phyloP scores from a whole-genome alignment of 257 asterid species.

The Nicotiana undulata region DNA sequence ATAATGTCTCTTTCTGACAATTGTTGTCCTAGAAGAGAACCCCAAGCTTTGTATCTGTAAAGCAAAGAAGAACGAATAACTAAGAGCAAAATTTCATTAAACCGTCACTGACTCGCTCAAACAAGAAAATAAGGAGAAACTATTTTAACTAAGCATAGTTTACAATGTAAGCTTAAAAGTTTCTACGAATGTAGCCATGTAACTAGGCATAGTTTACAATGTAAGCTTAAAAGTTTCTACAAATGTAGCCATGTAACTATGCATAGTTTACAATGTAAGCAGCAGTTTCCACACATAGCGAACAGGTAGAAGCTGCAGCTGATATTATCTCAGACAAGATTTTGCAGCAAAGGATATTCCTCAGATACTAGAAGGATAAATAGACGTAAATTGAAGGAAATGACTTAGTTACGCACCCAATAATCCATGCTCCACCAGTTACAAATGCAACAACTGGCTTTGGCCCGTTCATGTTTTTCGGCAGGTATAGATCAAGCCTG shows the following conservation, averaged over 20 bases:
- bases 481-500: conserved; percentile 92
- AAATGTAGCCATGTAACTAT: neutral
- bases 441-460: conserved; percentile 97
- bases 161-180: neutral
- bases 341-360: neutral
- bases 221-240: neutral
- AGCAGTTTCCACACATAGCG: neutral
- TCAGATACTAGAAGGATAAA: neutral
- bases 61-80: conserved; percentile 11
- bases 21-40: conserved; percentile 88
- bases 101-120: neutral
- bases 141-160: neutral
- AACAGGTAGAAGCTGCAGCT: neutral
- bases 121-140: neutral
- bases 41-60: conserved; percentile 98
- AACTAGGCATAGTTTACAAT: no score
- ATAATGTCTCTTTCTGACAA: conserved; percentile 87
- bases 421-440: conserved; percentile 99
- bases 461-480: conserved; percentile 50
- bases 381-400: neutral
- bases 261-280: no score
- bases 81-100: neutral
- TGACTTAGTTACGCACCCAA: conserved; percentile 50
- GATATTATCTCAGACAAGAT: neutral
- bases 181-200: neutral